A percentile compares a stretch with the other conserved stretches of the same genome.
These are phyloP conservation scores for Avena eriantha DNA, from an alignment of 176 grass and related monocot genomes.

Conservation along the genomic window DNA sequence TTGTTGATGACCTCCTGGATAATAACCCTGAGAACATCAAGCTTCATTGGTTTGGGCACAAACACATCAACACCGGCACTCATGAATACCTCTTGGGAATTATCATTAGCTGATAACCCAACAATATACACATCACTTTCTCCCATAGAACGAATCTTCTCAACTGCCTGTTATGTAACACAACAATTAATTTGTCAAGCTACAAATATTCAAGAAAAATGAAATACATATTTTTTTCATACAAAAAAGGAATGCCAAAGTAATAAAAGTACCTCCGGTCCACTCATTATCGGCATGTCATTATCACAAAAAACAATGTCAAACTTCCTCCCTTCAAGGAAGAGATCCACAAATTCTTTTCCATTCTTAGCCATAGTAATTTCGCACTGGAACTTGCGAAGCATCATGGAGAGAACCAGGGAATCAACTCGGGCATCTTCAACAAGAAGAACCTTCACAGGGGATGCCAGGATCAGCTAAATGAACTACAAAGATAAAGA, in stretches of 20 bases:
- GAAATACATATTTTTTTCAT: not conserved
- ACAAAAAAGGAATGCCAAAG: not conserved
- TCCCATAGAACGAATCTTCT: conserved; percentile 43
- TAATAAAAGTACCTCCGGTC: conserved; percentile 32
- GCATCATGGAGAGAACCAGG: not conserved
- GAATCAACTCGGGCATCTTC: conserved; percentile 31
- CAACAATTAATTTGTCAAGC: not conserved
- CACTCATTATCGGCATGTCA: conserved; percentile 35
- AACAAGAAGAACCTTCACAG: conserved; percentile 25
- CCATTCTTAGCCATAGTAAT: conserved; percentile 27
- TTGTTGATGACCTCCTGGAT: conserved; percentile 24
- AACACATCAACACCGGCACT: conserved; percentile 32
- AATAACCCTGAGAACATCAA: not conserved
- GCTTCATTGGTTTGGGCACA: conserved; percentile 22
- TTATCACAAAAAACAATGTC: conserved; percentile 42
- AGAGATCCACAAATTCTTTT: conserved; percentile 40
- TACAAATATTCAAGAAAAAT: not conserved
- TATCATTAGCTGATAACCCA: conserved; percentile 7
- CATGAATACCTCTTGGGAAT: conserved; percentile 16
- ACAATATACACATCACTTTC: conserved; percentile 37
- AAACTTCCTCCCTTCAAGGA: conserved; percentile 38
- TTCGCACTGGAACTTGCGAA: not conserved
- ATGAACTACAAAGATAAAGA: not conserved
- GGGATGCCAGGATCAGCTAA: not conserved
- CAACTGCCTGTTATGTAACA: not conserved